Conservation (phyloP, 768 basidiomycete species). For the Pisolithus sp. region DNA sequence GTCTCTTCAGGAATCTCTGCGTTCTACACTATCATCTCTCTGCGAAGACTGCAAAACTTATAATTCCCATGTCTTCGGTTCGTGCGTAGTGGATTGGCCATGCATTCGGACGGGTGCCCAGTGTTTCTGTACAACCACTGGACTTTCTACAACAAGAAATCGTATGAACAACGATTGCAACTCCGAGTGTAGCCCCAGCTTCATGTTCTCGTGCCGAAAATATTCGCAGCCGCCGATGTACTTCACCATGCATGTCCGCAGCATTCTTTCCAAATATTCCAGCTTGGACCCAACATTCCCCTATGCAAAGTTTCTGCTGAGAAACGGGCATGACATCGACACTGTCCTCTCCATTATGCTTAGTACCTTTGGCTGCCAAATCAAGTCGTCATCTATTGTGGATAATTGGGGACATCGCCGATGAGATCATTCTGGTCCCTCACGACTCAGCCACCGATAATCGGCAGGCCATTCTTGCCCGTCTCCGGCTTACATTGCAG, state of each 20-base stretch:
- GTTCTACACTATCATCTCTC: conserved; percentile 24
- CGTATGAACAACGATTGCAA: conserved; percentile 1
- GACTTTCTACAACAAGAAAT: conserved; percentile 8
- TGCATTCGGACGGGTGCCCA: conserved; percentile 39
- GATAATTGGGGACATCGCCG: conserved; percentile 25
- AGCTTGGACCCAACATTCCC: conserved; percentile 31
- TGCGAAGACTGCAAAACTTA: conserved; percentile 46
- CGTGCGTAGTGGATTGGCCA: conserved; percentile 48
- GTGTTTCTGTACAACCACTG: conserved; percentile 37
- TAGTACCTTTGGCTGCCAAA: conserved; percentile 36
- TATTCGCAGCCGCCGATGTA: conserved; percentile 28
- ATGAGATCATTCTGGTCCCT: conserved; percentile 20
- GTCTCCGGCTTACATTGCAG: conserved; percentile 22
- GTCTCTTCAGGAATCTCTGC: conserved; percentile 38
- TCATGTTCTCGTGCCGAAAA: conserved; percentile 26
- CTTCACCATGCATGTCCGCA: conserved; percentile 31
- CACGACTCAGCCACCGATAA: conserved; percentile 3
- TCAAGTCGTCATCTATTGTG: conserved; percentile 8
- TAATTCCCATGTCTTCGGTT: conserved; percentile 48
- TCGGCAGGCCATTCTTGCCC: conserved; percentile 8
- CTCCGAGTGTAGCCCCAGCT: conserved; percentile 12
- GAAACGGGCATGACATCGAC: conserved; percentile 34
- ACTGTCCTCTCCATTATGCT: conserved; percentile 36
- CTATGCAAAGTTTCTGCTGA: conserved; percentile 17
- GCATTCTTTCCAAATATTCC: conserved; percentile 43